phyloP scores from a whole-genome alignment of 1,139 yeast genomes.

The Sugiyamaella castrensis region DNA sequence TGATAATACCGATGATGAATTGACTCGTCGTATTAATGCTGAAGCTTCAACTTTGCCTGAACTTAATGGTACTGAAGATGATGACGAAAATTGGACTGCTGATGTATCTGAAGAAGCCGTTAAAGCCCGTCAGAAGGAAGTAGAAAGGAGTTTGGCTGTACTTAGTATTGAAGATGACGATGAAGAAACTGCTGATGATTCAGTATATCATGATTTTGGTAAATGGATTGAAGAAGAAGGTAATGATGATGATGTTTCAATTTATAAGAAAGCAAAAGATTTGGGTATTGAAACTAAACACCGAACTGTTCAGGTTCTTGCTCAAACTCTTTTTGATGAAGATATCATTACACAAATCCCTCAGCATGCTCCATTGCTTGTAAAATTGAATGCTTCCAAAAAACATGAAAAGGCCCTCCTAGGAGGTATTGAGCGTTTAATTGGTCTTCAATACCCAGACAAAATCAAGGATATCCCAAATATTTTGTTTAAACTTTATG shows the following conservation, averaged over 20 bases:
- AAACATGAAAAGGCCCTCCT: slow-evolving; percentile 81
- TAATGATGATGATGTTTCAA: slow-evolving; percentile 73
- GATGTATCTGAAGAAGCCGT: slow-evolving; percentile 98
- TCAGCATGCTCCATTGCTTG: slow-evolving; percentile 76
- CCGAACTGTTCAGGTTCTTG: slow-evolving; percentile 84
- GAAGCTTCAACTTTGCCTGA: slow-evolving; percentile 68
- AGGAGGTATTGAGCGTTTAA: slow-evolving; percentile 93
- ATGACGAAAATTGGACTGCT: slow-evolving; percentile 96
- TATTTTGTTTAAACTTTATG: slow-evolving; percentile 75
- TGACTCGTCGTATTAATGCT: slow-evolving; percentile 77
- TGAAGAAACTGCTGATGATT: slow-evolving; percentile 38
- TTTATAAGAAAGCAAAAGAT: slow-evolving; percentile 84
- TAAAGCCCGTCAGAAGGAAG: slow-evolving; percentile 83
- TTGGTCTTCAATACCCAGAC: slow-evolving; percentile 80
- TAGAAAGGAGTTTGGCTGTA: slow-evolving; percentile 55
- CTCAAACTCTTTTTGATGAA: slow-evolving; percentile 83
- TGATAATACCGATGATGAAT: slow-evolving; percentile 65
- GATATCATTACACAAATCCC: slow-evolving; percentile 70
- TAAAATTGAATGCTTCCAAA: slow-evolving; percentile 61
- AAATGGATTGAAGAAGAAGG: slow-evolving; percentile 78
- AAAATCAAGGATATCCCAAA: slow-evolving; percentile 74
- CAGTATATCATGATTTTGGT: slow-evolving; percentile 69
- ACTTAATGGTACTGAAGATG: slow-evolving; percentile 44
- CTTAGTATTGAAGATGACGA: slow-evolving; percentile 44
- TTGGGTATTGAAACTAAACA: slow-evolving; percentile 69